Base-by-base conservation (phyloP, 1,139 yeast genomes). In the Zygosaccharomyces sapae region DNA sequence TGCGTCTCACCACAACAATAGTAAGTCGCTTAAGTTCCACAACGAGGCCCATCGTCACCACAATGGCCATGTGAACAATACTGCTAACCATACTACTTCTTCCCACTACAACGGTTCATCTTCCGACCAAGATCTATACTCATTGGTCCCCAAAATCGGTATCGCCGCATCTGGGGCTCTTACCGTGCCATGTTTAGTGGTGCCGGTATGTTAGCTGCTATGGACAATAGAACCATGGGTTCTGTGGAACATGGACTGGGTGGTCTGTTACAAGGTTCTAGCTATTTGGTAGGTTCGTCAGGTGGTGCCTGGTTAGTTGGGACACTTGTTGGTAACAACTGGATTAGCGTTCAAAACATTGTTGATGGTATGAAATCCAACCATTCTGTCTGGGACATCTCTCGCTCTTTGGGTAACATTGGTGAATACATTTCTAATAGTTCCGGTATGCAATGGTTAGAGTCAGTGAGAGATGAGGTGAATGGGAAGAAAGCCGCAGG, bases 101-200 rank as follows among this genome's bases (percentile, higher is more conserved):
- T 4, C 30, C 10, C 2, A 4, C 10, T 12, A n/a, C 13, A 39
- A 19, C 22, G 30, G 25, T 22, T 22, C 35, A 30, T 38, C 36
- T 43, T 43, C 44, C 70, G 80, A 12, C 10, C 18, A 31, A 46
- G 74, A 70, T 45, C 37, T 49, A 38, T 43, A 41, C 27, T 45
- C 47, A 2, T 51, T 44, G 40, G 53, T 55, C 10, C 65, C 65
- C 40, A 60, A 56, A 43, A 73, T 87, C 46, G 96, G 84, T 3
- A 62, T 88, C 18, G 89, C 95, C 3, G 84, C 86, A 61, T 81
- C 92, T 4, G 97, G 97, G 97, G 97, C 59, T 95, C 96, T 3
- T 88, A 86, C 68, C 76, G 97, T 50, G 95, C 96, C 44, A 86
- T 88, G 96, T 69, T 88, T 37, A 69, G 74, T 47, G 96, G 96